Conservation (phyloP, 176 grass and related monocot species). For the Otatea glauca region DNA sequence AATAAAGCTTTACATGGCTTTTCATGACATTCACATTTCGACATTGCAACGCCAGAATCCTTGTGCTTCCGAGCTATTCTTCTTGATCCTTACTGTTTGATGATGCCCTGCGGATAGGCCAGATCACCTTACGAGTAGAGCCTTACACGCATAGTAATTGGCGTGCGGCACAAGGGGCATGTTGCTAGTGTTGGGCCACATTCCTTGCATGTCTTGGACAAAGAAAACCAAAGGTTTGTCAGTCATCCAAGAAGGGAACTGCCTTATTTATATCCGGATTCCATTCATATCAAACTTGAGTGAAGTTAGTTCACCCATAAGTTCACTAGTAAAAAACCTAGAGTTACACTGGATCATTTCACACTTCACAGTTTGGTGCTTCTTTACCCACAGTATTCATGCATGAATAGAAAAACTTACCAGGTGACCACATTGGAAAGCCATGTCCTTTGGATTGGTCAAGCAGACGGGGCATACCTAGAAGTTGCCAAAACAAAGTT, state of each 20-base stretch:
- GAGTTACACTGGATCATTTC: conserved; percentile 17
- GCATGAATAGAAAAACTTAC: conserved; percentile 52
- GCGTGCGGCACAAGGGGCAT: conserved; percentile 73
- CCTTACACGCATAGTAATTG: conserved; percentile 69
- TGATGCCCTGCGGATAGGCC: neutral
- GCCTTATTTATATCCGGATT: neutral
- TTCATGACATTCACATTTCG: neutral
- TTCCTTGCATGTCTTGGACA: conserved; percentile 83
- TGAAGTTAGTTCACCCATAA: neutral
- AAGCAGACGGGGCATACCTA: conserved; percentile 94
- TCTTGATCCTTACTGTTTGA: conserved; percentile 3
- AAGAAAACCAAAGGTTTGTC: neutral
- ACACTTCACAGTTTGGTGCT: conserved; percentile 24
- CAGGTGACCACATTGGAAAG: conserved; percentile 92
- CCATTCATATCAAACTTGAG: neutral
- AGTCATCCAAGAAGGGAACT: neutral
- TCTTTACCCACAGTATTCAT: neutral
- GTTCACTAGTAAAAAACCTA: neutral
- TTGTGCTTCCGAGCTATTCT: conserved; percentile 20
- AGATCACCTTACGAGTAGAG: conserved; percentile 51
- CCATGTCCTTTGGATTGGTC: conserved; percentile 94
- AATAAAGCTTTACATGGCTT: neutral
- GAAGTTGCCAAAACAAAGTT: conserved; percentile 29
- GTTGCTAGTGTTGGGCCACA: conserved; percentile 69
- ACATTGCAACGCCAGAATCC: too few species aligned